Conservation (phyloP, 495 filamentous ascomycete species). For the Evernia prunastri region DNA sequence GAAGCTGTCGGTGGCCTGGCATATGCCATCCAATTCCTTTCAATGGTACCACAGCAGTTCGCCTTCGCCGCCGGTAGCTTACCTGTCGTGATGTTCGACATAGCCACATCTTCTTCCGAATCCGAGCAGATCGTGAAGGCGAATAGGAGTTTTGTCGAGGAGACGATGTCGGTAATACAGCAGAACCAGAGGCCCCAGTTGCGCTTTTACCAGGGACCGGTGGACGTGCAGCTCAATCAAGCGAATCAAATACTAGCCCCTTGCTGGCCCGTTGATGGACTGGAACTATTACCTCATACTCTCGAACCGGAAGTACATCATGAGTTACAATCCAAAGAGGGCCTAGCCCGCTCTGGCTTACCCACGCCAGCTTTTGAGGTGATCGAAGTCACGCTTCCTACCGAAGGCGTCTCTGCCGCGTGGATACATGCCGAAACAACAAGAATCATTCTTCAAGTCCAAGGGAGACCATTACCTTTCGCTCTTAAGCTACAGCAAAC, state of each 20-base stretch:
- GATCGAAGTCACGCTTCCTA: too few species aligned
- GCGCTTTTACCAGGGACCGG: background rate
- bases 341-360: too few species aligned
- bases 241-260: background rate
- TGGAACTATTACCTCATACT: background rate
- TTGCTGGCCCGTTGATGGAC: background rate
- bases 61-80: background rate
- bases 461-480: background rate
- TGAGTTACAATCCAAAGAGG: background rate
- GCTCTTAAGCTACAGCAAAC: background rate
- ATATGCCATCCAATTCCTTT: background rate
- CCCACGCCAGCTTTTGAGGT: too few species aligned
- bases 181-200: background rate
- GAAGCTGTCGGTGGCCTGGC: too few species aligned
- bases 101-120: background rate
- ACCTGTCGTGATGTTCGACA: background rate
- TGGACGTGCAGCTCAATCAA: too few species aligned
- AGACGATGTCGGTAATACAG: background rate
- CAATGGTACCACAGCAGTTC: background rate
- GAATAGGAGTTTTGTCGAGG: background rate
- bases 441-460: too few species aligned
- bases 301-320: background rate
- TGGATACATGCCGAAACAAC: too few species aligned
- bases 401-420: too few species aligned
- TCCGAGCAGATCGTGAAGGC: background rate